Percentiles rank a stretch among this genome's conserved stretches.
These are phyloP conservation scores for Guillardia theta DNA, from an alignment of 78 protist genomes.

Conservation along the genomic window DNA sequence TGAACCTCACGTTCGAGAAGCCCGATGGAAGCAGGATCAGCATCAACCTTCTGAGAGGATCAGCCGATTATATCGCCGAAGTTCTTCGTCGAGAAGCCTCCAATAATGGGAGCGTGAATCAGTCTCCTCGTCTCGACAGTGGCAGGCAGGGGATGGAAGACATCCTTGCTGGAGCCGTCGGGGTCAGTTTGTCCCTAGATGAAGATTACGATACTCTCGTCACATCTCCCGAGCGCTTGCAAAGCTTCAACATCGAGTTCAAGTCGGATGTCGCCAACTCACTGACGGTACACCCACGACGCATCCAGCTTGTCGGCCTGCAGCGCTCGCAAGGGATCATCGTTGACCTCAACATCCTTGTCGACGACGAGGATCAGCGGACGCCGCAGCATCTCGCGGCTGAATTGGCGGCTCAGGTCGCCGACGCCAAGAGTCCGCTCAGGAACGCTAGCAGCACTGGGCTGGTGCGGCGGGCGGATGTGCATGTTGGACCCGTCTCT, in stretches of 20 bases:
- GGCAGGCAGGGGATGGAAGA: too few species aligned
- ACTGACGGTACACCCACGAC: neutral
- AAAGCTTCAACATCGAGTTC: slow-evolving; percentile 3
- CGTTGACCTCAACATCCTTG: neutral
- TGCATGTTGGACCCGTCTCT: neutral
- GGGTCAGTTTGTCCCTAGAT: neutral
- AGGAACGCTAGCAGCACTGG: neutral
- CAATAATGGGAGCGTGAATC: too few species aligned
- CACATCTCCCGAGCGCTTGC: neutral
- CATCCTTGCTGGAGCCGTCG: neutral
- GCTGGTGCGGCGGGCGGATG: neutral
- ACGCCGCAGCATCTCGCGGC: neutral
- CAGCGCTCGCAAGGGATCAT: neutral
- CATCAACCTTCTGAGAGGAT: neutral
- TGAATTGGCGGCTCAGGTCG: slow-evolving; percentile 2
- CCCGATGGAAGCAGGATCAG: neutral
- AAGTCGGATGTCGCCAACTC: neutral
- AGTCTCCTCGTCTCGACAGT: too few species aligned
- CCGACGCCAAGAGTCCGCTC: neutral
- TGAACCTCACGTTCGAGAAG: neutral
- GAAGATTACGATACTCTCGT: neutral
- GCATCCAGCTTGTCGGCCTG: neutral
- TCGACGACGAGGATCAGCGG: neutral
- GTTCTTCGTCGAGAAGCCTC: neutral
- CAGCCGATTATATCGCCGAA: neutral